Conservation (phyloP, 345 rosid genomes). For the Excoecaria cochinchinensis region DNA sequence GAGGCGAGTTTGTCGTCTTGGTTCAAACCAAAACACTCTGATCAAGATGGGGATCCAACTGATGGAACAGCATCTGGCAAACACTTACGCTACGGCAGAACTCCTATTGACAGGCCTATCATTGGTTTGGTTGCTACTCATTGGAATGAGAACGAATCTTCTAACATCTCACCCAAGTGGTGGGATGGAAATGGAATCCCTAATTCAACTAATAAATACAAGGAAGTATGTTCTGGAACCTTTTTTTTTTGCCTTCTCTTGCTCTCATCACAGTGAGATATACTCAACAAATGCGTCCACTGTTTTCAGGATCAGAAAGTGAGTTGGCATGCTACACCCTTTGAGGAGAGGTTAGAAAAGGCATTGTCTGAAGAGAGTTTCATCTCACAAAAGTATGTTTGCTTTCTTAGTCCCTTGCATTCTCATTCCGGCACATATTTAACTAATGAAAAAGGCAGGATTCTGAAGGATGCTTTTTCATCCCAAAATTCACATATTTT, state of each 20-base stretch:
- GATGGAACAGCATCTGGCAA: conserved; percentile 19
- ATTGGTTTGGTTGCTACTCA: conserved; percentile 90
- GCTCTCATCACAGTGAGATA: not conserved
- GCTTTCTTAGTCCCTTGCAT: not conserved
- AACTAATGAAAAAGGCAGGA: not conserved
- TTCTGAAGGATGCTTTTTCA: not conserved
- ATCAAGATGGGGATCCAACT: conserved; percentile 24
- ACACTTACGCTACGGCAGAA: conserved; percentile 35
- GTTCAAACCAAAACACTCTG: conserved; percentile 39
- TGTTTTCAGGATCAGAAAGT: conserved; percentile 86
- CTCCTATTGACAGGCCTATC: conserved; percentile 78
- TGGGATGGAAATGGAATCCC: conserved; percentile 99
- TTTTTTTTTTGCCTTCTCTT: not conserved
- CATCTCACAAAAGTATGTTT: conserved; percentile 50
- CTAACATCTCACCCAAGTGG: conserved; percentile 67
- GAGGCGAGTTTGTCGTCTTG: conserved; percentile 63
- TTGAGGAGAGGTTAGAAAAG: conserved; percentile 95
- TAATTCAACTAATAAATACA: conserved; percentile 88
- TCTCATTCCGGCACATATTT: not conserved
- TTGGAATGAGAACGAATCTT: conserved; percentile 64
- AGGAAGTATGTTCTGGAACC: conserved; percentile 54
- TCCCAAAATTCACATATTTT: no score
- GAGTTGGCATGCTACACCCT: conserved; percentile 98
- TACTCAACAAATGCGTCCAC: conserved; percentile 1
- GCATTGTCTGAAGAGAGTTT: conserved; percentile 70